Percentiles rank a stretch among this genome's conserved stretches.
Evolutionary conservation across 352 stramenopile genomes (phyloP).

Genomic region (Peronosclerospora sorghi): DNA sequence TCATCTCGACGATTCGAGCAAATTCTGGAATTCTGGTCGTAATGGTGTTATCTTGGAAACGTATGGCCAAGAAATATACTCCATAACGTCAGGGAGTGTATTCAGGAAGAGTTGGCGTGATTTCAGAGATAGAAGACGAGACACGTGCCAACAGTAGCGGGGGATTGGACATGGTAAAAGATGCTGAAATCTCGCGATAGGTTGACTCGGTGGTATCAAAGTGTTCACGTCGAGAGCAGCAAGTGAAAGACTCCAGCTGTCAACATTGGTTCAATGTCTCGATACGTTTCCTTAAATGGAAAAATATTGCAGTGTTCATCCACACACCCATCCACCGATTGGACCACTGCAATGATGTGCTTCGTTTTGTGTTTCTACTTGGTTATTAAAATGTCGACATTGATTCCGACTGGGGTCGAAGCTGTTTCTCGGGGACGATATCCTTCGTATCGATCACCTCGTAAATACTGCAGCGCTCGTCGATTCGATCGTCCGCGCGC

Average conservation of each 20-base stretch:
- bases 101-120: slow-evolving; percentile 20
- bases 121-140: slow-evolving; percentile 16
- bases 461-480: slow-evolving; percentile 27
- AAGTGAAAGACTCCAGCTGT: slow-evolving; percentile 3
- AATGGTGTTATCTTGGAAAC: slow-evolving; percentile 12
- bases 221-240: slow-evolving; percentile 5
- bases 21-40: not conserved
- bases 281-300: slow-evolving; percentile 12
- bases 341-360: not conserved
- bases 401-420: slow-evolving; percentile 10
- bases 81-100: slow-evolving; percentile 6
- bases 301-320: slow-evolving; percentile 14
- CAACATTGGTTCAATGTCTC: not conserved
- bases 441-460: slow-evolving; percentile 32
- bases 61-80: slow-evolving; percentile 11
- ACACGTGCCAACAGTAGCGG: slow-evolving; percentile 18
- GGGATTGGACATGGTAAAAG: slow-evolving; percentile 1
- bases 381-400: too few relatives aligned
- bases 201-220: slow-evolving; percentile 2
- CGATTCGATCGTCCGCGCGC: slow-evolving; percentile 9
- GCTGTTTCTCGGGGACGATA: slow-evolving; percentile 20
- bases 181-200: slow-evolving; percentile 1
- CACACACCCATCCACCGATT: slow-evolving; percentile 13
- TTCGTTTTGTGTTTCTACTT: not conserved
- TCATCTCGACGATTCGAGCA: slow-evolving; percentile 10